These are phyloP conservation scores for Colletotrichum sp. DNA, from an alignment of 2,329 filamentous ascomycete genomes.

Conservation along the genomic window DNA sequence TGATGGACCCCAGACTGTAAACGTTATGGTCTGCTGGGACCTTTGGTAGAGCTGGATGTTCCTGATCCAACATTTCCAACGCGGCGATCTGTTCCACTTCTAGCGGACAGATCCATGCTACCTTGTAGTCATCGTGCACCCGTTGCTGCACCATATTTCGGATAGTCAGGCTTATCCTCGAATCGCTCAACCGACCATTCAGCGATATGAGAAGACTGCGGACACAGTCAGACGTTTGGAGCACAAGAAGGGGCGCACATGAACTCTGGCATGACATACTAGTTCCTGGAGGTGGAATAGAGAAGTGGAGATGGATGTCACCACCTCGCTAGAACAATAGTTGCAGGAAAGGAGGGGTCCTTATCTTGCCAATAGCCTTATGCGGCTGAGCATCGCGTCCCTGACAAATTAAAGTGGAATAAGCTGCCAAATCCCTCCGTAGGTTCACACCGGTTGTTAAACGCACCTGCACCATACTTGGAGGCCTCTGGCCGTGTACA, in stretches of 20 bases:
- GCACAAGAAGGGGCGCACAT: background rate
- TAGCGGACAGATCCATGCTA: background rate
- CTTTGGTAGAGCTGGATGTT: background rate
- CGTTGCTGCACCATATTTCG: background rate
- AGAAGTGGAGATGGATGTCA: too few relatives aligned
- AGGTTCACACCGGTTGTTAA: background rate
- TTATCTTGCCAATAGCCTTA: background rate
- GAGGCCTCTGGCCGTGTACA: background rate
- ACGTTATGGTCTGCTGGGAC: conserved; percentile 23
- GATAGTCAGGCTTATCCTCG: background rate
- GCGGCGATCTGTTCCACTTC: background rate
- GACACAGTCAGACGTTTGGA: background rate
- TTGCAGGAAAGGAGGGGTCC: background rate
- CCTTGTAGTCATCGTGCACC: background rate
- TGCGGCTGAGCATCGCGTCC: background rate
- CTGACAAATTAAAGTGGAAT: background rate
- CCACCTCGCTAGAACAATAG: background rate
- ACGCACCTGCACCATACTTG: background rate
- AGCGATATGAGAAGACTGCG: background rate
- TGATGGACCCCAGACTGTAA: conserved; percentile 25
- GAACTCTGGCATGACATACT: background rate
- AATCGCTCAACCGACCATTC: background rate
- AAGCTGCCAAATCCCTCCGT: background rate
- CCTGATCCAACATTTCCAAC: background rate
- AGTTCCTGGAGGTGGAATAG: too few relatives aligned